Percentiles rank a stretch among this genome's conserved stretches.
Conservation (phyloP, 2,329 filamentous ascomycete species). For the Xylariaceae sp. region DNA sequence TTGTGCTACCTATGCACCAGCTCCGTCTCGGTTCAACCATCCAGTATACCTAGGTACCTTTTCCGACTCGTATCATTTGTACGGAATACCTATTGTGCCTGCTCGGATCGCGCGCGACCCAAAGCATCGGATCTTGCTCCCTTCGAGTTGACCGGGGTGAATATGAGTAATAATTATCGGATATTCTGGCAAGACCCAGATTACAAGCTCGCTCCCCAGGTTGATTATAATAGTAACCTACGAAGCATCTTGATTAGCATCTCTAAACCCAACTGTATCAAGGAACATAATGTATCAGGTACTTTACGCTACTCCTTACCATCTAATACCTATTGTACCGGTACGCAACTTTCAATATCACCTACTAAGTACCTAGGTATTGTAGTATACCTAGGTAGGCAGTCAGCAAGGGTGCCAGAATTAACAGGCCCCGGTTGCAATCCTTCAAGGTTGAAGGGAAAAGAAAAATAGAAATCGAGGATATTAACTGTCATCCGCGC, state of each 20-base stretch:
- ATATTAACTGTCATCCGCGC: background rate
- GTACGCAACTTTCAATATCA: no score
- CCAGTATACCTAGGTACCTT: no score
- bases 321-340: background rate
- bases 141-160: background rate
- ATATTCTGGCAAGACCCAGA: background rate
- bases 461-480: background rate
- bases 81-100: no score
- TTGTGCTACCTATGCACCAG: no score
- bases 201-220: background rate
- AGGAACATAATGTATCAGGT: no score
- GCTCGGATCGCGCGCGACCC: background rate
- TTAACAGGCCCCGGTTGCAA: background rate
- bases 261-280: background rate
- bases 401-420: background rate
- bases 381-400: background rate
- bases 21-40: no score
- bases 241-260: background rate
- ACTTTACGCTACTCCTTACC: background rate
- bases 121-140: background rate
- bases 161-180: background rate
- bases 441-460: background rate
- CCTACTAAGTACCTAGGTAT: background rate
- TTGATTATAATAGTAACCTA: background rate
- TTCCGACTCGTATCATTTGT: no score